A percentile compares a stretch with the other conserved stretches of the same genome.
These are phyloP conservation scores for Agaricus sinodeliciosus DNA, from an alignment of 768 basidiomycete genomes.

Conservation along the genomic window DNA sequence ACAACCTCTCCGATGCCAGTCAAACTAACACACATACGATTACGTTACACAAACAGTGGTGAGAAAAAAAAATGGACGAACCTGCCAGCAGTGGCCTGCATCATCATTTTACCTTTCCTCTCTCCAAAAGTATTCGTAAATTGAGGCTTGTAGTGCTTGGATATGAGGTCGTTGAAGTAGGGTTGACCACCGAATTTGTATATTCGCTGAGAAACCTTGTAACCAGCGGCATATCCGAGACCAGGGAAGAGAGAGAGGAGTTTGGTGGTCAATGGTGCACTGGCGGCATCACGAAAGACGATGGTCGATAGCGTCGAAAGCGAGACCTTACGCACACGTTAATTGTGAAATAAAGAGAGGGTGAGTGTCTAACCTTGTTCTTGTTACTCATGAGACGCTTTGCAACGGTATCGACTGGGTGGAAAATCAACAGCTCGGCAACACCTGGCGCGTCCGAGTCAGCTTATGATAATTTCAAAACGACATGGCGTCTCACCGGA, in stretches of 20 bases:
- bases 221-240: conserved; percentile 96
- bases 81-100: conserved; percentile 94
- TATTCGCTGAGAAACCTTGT: conserved; percentile 89
- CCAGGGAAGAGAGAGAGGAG: conserved; percentile 95
- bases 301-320: conserved; percentile 59
- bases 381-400: conserved; percentile 99
- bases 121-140: conserved; percentile 88
- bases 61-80: conserved; percentile 20
- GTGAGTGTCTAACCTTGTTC: conserved; percentile 45
- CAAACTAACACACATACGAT: conserved; percentile 32
- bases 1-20: conserved; percentile 95
- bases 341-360: not conserved
- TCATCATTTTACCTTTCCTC: conserved; percentile 92
- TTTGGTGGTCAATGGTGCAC: conserved; percentile 57
- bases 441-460: conserved; percentile 50
- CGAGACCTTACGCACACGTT: conserved; percentile 45
- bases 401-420: conserved; percentile 96
- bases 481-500: conserved; percentile 56
- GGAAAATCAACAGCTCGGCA: conserved; percentile 92
- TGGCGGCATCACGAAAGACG: conserved; percentile 83
- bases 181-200: conserved; percentile 99
- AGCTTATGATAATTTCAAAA: not conserved
- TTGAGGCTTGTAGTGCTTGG: conserved; percentile 68
- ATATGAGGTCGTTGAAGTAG: conserved; percentile 91
- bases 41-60: conserved; percentile 1